Evolutionary conservation across 2,329 filamentous ascomycete genomes (phyloP), one percentile per base, ranked within the genome.

Genomic region (Exophiala dermatitidis): DNA sequence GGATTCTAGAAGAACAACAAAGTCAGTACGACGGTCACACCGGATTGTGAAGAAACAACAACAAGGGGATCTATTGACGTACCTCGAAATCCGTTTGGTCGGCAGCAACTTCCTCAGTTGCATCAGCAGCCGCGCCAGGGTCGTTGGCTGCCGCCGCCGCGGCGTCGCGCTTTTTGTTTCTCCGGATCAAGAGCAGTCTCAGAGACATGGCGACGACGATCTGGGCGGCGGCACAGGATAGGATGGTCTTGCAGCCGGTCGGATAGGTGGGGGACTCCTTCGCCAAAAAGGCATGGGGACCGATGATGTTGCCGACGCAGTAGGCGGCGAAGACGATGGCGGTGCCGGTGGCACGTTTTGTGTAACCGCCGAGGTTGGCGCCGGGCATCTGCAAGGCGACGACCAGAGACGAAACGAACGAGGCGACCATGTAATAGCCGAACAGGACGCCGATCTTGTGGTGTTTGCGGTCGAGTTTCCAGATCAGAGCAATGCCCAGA

Each of bases 401-500:
- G 3, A 51, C 48, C 8, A 51, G 44, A 7, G 37, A 47, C 32
- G 36, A 43, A 26, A 56, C 43, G 44, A 33, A 45, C 2, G 43
- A 30, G 3, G 36, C 37, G 29, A 63, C 62, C 30, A 80, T 74
- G 57, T 80, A 81, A 59, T 79, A 78, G 0, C 74, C 76, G 28
- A 77, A 69, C 0, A 81, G 66, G 0, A 78, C 68, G 1, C 77
- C 77, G 30, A 72, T 67, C 55, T 73, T 67, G 58, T 75, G 69
- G 8, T 60, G 62, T 48, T 26, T 10, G 46, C 66, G 56, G 48
- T 69, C 59, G 52, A 81, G 62, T 58, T 77, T 70, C 77, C 78
- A 81, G 42, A 81, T 69, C 2, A 81, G 64, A 33, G 63, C 66
- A 2, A 72, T 70, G 0, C 76, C 78, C 9, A 77, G 62, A 1